Base-by-base conservation (phyloP, 257 asterid species). In the Cordia subcordata region DNA sequence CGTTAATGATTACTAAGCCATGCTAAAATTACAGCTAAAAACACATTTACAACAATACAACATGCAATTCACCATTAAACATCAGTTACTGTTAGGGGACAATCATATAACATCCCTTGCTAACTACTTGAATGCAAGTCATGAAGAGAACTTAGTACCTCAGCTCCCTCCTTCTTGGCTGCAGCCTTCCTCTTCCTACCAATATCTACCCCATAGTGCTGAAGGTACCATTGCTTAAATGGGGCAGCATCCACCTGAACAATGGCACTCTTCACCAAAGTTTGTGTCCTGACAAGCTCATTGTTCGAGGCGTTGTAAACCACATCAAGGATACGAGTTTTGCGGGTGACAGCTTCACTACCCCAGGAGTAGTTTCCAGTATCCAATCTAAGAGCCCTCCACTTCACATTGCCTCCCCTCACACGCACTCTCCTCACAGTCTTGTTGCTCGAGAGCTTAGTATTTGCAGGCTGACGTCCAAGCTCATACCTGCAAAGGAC, bases 241-340 rank as follows among this genome's bases (percentile, higher is more conserved):
- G 94, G 94, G 18, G 90, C 94, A 52, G 94, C 91, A 78, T 85
- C 94, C 15, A 85, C 88, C 61, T 86, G 95, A 32, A 83, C 69
- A 62, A 81, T 86, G 58, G 95, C 88, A 62, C 91, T 74, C 66
- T 83, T 86, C 57, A 87, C 95, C 70, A 84, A 55, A 8, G 88
- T 80, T 64, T 84, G 90, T 35, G 96, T 84, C 65, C 96, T 75
- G 32, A 87, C 90, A 75, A 87, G 71, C 69, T 83, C 93, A 54
- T 86, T 86, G 72, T 81, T 84, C 0, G 90, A 82, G 37, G 91
- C 86, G 60, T 85, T 85, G 68, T 83, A 85, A 12, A 81, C 95
- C 40, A 87, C 94, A 77, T 87, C 95, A 38, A 83, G 77, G 49
- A 83, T 56, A 73, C 91, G 87, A 1, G 91, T 83, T 77, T 83